Percentiles rank a stretch among this genome's conserved stretches.
These are phyloP conservation scores for Fomitopsis betulina DNA, from an alignment of 1,284 basidiomycete species.

Conservation along the genomic window DNA sequence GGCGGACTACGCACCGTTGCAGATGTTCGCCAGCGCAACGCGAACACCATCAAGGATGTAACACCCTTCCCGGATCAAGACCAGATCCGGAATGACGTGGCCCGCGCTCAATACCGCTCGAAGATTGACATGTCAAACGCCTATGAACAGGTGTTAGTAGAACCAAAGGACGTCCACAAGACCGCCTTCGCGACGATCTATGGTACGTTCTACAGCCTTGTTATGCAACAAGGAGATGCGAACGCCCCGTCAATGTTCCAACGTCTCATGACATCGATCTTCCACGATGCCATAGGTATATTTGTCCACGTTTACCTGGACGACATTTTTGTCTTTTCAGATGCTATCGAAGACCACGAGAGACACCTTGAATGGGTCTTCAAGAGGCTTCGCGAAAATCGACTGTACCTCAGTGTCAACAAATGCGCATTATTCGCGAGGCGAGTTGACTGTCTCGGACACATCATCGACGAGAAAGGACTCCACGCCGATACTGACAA, in stretches of 20 bases:
- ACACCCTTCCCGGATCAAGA: conserved; percentile 31
- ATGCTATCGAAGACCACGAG: conserved; percentile 24
- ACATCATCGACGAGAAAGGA: conserved; percentile 25
- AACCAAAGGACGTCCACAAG: conserved; percentile 1
- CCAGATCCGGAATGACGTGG: conserved; percentile 23
- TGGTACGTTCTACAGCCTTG: conserved; percentile 29
- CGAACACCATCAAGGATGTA: conserved; percentile 26
- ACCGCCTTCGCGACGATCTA: conserved; percentile 14
- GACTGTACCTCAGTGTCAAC: conserved; percentile 19
- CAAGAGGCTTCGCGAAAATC: conserved; percentile 9
- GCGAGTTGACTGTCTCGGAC: conserved; percentile 25
- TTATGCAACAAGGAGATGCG: conserved; percentile 31
- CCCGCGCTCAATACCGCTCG: conserved; percentile 16
- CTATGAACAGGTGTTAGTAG: conserved; percentile 16
- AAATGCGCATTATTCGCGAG: conserved; percentile 22
- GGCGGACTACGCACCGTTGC: conserved; percentile 13
- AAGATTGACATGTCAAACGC: conserved; percentile 27
- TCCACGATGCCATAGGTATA: conserved; percentile 22
- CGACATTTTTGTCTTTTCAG: conserved; percentile 30
- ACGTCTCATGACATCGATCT: conserved; percentile 28
- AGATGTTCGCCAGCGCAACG: conserved; percentile 20
- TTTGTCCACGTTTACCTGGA: conserved; percentile 31
- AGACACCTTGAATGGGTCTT: conserved; percentile 24
- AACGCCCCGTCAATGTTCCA: conserved; percentile 31
- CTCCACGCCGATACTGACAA: conserved; percentile 26